Evolutionary conservation across 2,329 filamentous ascomycete species (phyloP).

Genomic region (Gaeumannomyces tritici): DNA sequence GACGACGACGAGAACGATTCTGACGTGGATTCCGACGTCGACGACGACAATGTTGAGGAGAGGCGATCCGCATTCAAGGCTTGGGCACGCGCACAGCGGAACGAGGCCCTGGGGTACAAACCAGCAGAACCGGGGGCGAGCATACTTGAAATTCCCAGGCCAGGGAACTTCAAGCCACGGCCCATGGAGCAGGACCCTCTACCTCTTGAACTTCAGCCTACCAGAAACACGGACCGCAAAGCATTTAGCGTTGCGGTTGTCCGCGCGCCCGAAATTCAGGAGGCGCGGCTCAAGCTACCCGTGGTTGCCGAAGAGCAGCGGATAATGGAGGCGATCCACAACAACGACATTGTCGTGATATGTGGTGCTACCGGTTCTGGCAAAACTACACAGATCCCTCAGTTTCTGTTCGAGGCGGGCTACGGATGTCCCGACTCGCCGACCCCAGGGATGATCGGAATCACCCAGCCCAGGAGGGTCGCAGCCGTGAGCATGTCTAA

Average conservation of each 20-base stretch:
- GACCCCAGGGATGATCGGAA: conserved; percentile 84
- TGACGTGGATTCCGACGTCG: conserved; percentile 13
- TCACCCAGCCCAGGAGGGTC: conserved; percentile 90
- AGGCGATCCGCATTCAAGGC: conserved; percentile 70
- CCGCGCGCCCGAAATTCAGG: conserved; percentile 65
- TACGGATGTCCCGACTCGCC: conserved; percentile 72
- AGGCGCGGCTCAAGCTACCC: conserved; percentile 68
- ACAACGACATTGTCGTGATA: conserved; percentile 80
- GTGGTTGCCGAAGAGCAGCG: conserved; percentile 93
- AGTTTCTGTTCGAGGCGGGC: conserved; percentile 90
- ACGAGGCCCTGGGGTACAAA: conserved; percentile 64
- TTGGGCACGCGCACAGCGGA: conserved; percentile 60
- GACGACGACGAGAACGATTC: conserved; percentile 16
- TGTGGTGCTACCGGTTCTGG: conserved; percentile 94
- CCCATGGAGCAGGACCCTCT: conserved; percentile 62
- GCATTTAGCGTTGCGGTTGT: conserved; percentile 66
- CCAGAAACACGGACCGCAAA: conserved; percentile 53
- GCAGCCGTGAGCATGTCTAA: conserved; percentile 96
- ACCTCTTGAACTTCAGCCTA: conserved; percentile 55
- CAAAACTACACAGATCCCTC: conserved; percentile 95
- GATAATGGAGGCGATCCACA: conserved; percentile 96
- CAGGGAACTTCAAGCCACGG: conserved; percentile 56
- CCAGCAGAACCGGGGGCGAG: conserved; percentile 30
- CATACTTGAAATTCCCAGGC: conserved; percentile 41
- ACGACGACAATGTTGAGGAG: conserved; percentile 19